A percentile compares a stretch with the other conserved stretches of the same genome.
phyloP scores from a whole-genome alignment of 176 grass and related monocot genomes.

The Rhynchospora tenuis region DNA sequence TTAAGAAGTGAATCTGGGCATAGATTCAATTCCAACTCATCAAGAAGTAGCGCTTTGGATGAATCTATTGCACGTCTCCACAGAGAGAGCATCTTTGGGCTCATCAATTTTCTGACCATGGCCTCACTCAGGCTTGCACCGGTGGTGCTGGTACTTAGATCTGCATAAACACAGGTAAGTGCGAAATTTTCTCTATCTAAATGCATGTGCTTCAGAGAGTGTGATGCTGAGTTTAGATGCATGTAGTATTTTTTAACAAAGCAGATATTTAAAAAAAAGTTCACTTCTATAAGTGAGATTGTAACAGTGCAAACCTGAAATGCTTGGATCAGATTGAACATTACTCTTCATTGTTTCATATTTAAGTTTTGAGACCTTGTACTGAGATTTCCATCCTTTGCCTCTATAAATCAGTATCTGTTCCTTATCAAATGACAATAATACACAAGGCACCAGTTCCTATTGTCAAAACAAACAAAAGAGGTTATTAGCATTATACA shows the following conservation, averaged over 20 bases:
- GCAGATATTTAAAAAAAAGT: slow-evolving; percentile 1
- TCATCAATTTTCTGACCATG: slow-evolving; percentile 34
- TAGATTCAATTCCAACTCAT: slow-evolving; percentile 46
- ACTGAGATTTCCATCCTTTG: slow-evolving; percentile 83
- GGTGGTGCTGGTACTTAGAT: slow-evolving; percentile 12
- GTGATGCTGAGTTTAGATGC: slow-evolving; percentile 3
- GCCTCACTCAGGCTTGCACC: neutral
- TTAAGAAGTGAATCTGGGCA: slow-evolving; percentile 66
- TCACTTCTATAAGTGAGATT: neutral
- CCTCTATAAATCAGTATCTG: slow-evolving; percentile 90
- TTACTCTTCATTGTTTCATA: slow-evolving; percentile 21
- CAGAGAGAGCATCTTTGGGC: slow-evolving; percentile 62
- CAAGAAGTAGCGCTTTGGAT: slow-evolving; percentile 54
- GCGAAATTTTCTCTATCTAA: neutral
- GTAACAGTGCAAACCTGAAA: slow-evolving; percentile 43
- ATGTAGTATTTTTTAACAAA: neutral
- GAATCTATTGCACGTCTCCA: slow-evolving; percentile 65
- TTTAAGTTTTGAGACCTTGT: slow-evolving; percentile 46
- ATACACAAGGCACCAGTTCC: slow-evolving; percentile 90
- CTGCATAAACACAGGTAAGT: slow-evolving; percentile 24
- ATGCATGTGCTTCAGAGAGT: neutral
- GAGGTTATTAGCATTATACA: neutral
- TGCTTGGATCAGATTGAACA: slow-evolving; percentile 30
- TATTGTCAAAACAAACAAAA: slow-evolving; percentile 37
- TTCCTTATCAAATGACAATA: slow-evolving; percentile 88